Evolutionary conservation across 805 yeast genomes (phyloP), one percentile per base, ranked within the genome.

Genomic region (Maudiozyma turicensis): DNA sequence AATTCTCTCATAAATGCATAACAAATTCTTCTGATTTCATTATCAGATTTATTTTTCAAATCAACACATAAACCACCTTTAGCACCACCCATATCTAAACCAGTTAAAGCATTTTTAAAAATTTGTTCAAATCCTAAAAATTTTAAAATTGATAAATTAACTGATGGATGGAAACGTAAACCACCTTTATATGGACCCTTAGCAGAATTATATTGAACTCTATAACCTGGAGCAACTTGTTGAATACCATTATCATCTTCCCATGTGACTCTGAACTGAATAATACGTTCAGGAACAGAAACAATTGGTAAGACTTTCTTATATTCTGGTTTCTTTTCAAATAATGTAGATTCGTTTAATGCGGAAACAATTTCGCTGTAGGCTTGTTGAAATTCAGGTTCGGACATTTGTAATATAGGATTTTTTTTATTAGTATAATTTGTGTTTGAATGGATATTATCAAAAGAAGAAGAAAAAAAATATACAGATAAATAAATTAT

Each of bases 111-210:
- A 68, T 91, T 91, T 81, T 91, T 91, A 81, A 91, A 93, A 71
- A 89, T 89, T 76, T 91, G 99, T 77, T 91, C 99, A 72, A 87
- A 91, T 64, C 98, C 99, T 66, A 91, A 78, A 74, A 91, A 91
- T 77, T 91, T 91, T 69, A 91, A 80, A 71, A 91, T 87, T 50
- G 96, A 88, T 64, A 91, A 78, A 75, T 90, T 93, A 61, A 91
- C 99, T 49, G 95, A 76, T 64, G 97, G 97, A 77, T 91, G 98
- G 81, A 91, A 85, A 74, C 99, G 83, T 62, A 91, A 80, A 69
- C 99, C 99, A 69, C 99, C 99, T 78, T 91, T 91, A 86, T 88
- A 91, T 62, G 99, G 99, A 68, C 99, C 99, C 58, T 93, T 78
- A 49, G 97, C 95, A 49, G 96, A 88, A 83, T 89, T 91, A 80